Evolutionary conservation across 768 basidiomycete species (phyloP).

Genomic region (Ramaria sp.): DNA sequence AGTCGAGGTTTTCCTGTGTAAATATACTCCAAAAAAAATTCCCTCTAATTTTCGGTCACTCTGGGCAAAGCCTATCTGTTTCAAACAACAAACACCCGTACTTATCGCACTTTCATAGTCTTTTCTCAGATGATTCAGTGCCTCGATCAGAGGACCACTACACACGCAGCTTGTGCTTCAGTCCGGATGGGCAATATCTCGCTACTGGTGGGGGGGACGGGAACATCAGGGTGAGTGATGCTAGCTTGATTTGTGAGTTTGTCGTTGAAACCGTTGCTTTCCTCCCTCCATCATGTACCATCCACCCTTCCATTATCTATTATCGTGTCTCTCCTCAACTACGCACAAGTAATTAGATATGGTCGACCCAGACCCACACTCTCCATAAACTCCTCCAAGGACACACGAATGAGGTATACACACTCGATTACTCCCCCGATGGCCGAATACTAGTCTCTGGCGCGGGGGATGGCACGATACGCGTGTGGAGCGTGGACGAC

Average conservation of each 20-base stretch:
- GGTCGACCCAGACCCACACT: neutral
- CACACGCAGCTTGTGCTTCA: constrained; percentile 21
- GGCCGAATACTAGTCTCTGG: constrained; percentile 25
- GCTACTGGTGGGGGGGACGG: constrained; percentile 29
- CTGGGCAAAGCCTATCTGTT: too few relatives aligned
- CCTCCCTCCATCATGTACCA: neutral
- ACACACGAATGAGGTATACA: neutral
- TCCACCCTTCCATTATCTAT: neutral
- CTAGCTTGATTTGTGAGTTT: neutral
- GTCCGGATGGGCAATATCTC: constrained; percentile 19
- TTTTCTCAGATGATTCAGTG: too few relatives aligned
- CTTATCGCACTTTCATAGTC: neutral
- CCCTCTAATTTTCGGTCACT: too few relatives aligned
- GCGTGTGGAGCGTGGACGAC: constrained; percentile 21
- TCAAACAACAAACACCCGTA: neutral
- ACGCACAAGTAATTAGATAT: neutral
- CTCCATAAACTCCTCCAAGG: neutral
- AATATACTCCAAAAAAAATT: too few relatives aligned
- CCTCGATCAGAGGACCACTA: neutral
- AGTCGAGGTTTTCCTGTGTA: neutral
- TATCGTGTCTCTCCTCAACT: neutral
- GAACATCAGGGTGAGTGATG: constrained; percentile 26
- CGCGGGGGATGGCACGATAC: constrained; percentile 25
- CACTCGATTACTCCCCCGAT: constrained; percentile 24
- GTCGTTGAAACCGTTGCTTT: neutral